Evolutionary conservation across 2,329 filamentous ascomycete species (phyloP), one percentile per base, ranked within the genome.

Genomic region (Sporothrix variecibatus): DNA sequence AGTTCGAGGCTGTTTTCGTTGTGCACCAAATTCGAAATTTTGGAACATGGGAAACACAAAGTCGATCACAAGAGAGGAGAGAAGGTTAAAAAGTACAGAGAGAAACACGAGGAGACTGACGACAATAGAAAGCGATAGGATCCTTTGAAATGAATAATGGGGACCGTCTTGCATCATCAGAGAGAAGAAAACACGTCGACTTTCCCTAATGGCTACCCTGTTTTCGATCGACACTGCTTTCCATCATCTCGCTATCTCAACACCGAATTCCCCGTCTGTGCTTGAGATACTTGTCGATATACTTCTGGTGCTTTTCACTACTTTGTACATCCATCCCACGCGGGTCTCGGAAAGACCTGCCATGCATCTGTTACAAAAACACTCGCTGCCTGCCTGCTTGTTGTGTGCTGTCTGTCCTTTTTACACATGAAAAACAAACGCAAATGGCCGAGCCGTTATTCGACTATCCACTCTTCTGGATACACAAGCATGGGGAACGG

Each of bases 201-300:
- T 17, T 17, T 65, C 20, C 26, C 56, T 34, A 28, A 20, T 34
- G 28, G 7, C 28, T 31, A 34, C 56, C 56, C 56, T 38, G 56
- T 34, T 65, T 40, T 65, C 11, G 60, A 65, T 43, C 60, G 60
- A 65, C 60, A 65, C 20, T 40, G 20, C 34, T 23, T 65, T 43
- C 26, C 23, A 6, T 65, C 60, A 11, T 65, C 20, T 65, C 60
- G 60, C n/a, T 43, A 65, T 26, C 38, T 43, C 34, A 26, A 65
- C 60, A 65, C 60, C 60, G 60, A 65, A 43, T 12, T 43, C 34
- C 60, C 20, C 31, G n/a, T 15, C 56, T 20, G 20, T 40, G 34
- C 60, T 40, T 56, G 51, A 56, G 51, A 56, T 56, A 23, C 23
- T 64, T 34, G 34, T 15, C 34, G 20, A 40, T 11, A 64, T 64